Evolutionary conservation across 2,329 filamentous ascomycete species (phyloP).

Genomic region (Torrubiellomyces zombiae): DNA sequence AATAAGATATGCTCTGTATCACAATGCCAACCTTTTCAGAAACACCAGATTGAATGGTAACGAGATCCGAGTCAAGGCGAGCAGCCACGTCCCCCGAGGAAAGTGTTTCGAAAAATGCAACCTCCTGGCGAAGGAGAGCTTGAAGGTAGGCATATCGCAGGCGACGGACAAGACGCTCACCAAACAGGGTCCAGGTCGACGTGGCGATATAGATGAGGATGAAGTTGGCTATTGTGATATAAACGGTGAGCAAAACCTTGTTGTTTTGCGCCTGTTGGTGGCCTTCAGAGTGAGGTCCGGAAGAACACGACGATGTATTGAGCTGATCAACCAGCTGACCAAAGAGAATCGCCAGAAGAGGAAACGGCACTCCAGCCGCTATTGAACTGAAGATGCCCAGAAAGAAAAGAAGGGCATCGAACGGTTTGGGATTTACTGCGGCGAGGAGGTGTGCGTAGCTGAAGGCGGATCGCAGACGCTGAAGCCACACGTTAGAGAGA

Average conservation of each 20-base stretch:
- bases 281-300: slow-evolving; percentile 43
- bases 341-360: slow-evolving; percentile 38
- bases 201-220: slow-evolving; percentile 46
- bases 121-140: slow-evolving; percentile 42
- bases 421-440: background rate
- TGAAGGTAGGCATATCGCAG: slow-evolving; percentile 43
- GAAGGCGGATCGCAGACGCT: background rate
- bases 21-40: slow-evolving; percentile 56
- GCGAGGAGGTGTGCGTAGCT: background rate
- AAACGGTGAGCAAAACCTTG: slow-evolving; percentile 4
- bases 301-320: slow-evolving; percentile 41
- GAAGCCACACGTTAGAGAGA: no score
- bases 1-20: slow-evolving; percentile 45
- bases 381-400: background rate
- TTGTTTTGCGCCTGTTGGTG: slow-evolving; percentile 28
- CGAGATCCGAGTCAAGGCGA: slow-evolving; percentile 46
- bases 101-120: slow-evolving; percentile 44
- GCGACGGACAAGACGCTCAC: slow-evolving; percentile 44
- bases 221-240: slow-evolving; percentile 30
- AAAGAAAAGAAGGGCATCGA: background rate
- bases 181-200: slow-evolving; percentile 44
- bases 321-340: slow-evolving; percentile 36
- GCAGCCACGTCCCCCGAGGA: slow-evolving; percentile 45
- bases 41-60: slow-evolving; percentile 48
- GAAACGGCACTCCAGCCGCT: slow-evolving; percentile 31